Evolutionary conservation across 352 stramenopile species (phyloP).

Genomic region (Phytophthora cactorum): DNA sequence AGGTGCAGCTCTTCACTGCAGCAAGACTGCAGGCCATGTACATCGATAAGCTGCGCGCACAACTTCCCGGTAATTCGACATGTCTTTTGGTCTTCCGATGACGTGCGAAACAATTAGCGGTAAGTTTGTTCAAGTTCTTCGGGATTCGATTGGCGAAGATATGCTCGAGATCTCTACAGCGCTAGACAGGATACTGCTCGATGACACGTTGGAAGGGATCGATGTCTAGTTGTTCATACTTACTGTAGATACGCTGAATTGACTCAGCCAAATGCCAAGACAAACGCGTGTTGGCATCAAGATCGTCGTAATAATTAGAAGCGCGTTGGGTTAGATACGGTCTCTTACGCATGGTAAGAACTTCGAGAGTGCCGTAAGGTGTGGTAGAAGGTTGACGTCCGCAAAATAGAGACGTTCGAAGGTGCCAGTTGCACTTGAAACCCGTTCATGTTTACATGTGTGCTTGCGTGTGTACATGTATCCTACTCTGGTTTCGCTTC

Average conservation of each 20-base stretch:
- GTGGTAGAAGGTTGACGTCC: background rate
- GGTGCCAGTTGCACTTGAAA: background rate
- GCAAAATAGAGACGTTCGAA: background rate
- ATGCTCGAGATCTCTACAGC: slow-evolving; percentile 25
- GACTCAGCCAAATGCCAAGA: no score
- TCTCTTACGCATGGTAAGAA: no score
- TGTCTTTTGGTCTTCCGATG: background rate
- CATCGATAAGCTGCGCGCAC: slow-evolving; percentile 13
- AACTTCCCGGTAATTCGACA: slow-evolving; percentile 8
- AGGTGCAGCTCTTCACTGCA: slow-evolving; percentile 17
- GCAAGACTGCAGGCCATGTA: slow-evolving; percentile 19
- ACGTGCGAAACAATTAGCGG: background rate
- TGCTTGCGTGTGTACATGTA: no score
- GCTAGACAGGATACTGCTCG: slow-evolving; percentile 24
- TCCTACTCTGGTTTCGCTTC: background rate
- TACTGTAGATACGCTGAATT: no score
- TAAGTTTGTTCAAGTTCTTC: slow-evolving; percentile 25
- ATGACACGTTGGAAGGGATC: slow-evolving; percentile 30
- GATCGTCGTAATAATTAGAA: no score
- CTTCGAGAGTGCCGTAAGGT: no score
- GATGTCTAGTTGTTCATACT: slow-evolving; percentile 7
- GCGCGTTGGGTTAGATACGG: no score
- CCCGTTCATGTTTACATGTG: background rate
- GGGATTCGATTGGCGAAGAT: slow-evolving; percentile 21
- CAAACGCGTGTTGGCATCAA: no score